phyloP scores from a whole-genome alignment of 1,284 basidiomycete genomes.

The Xerocomus amazonicus region DNA sequence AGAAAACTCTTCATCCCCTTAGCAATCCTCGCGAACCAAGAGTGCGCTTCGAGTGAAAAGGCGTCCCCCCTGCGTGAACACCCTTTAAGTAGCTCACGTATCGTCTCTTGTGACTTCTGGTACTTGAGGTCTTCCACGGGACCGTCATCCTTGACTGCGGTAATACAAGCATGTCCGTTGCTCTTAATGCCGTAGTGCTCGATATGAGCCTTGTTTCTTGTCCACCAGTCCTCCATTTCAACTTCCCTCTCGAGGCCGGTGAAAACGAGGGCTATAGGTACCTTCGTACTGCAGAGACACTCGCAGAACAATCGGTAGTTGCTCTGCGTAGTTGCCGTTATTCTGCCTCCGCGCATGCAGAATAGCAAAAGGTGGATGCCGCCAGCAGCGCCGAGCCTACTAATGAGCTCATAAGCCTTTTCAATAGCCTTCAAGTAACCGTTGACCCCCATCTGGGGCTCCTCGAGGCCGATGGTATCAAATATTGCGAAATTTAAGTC shows the following conservation, averaged over 20 bases:
- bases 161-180: not conserved
- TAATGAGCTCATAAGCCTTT: not conserved
- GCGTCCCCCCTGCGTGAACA: constrained; percentile 11
- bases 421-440: not conserved
- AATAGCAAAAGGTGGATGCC: constrained; percentile 1
- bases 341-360: constrained; percentile 1
- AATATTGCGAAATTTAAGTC: not conserved
- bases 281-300: not conserved
- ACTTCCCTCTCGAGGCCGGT: not conserved
- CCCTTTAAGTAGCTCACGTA: constrained; percentile 20
- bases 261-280: not conserved
- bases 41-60: not conserved
- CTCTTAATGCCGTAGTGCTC: not conserved
- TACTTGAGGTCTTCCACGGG: not conserved
- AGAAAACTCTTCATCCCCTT: not conserved
- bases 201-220: not conserved
- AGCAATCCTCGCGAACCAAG: not conserved
- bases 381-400: not conserved
- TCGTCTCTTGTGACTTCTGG: constrained; percentile 17
- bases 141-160: not conserved
- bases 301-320: not conserved
- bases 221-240: not conserved
- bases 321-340: not conserved
- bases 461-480: not conserved
- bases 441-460: not conserved